These are phyloP conservation scores for Stereocaulon alpinum DNA, from an alignment of 495 filamentous ascomycete species.

Conservation along the genomic window DNA sequence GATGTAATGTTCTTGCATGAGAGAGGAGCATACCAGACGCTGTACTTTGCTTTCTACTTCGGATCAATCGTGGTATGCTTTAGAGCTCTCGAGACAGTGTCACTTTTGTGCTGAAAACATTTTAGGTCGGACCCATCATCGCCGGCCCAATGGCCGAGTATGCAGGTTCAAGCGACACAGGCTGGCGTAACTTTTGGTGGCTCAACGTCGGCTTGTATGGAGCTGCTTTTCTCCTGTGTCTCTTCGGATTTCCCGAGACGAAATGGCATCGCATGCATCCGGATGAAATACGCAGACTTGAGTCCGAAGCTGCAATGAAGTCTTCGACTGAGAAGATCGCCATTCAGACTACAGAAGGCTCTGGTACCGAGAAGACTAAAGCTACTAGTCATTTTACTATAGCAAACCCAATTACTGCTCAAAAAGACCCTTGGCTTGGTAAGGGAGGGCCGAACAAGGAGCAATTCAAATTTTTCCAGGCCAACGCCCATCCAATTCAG, in stretches of 20 bases:
- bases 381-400: background rate
- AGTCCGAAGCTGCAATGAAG: background rate
- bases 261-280: conserved; percentile 43
- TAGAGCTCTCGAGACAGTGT: background rate
- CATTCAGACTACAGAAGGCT: conserved; percentile 1
- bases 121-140: conserved; percentile 44
- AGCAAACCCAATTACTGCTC: conserved; percentile 12
- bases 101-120: conserved; percentile 26
- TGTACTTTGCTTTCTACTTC: conserved; percentile 49
- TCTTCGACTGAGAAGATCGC: conserved; percentile 7
- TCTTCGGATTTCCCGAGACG: conserved; percentile 53
- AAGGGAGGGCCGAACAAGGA: conserved; percentile 41
- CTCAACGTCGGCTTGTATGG: conserved; percentile 42
- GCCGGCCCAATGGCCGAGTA: conserved; percentile 45
- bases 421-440: conserved; percentile 32
- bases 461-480: conserved; percentile 46
- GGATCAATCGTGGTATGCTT: conserved; percentile 33
- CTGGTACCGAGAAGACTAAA: conserved; percentile 1
- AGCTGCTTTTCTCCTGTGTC: conserved; percentile 35
- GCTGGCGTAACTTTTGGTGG: conserved; percentile 51
- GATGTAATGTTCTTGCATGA: conserved; percentile 61
- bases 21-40: conserved; percentile 52
- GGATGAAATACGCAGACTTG: conserved; percentile 15
- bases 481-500: conserved; percentile 31
- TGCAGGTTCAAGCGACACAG: conserved; percentile 28